Percentiles rank a stretch among this genome's conserved stretches.
phyloP scores from a whole-genome alignment of 352 stramenopile species.

The Globisporangium yorkense region DNA sequence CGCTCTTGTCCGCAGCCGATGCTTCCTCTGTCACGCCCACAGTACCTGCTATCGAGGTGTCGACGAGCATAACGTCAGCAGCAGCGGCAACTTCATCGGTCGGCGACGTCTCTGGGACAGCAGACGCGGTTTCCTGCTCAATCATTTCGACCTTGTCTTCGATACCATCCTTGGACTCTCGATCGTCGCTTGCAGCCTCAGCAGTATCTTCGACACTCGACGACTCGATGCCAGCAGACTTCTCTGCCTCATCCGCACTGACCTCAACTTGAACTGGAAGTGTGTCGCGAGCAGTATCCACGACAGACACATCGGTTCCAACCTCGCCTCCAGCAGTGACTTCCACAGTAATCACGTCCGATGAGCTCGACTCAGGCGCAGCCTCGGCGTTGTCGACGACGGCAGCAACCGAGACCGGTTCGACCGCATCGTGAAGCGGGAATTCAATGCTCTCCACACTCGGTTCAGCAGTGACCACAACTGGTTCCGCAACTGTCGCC shows the following conservation, averaged over 20 bases:
- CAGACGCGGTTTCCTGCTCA: neutral
- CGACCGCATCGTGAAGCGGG: neutral
- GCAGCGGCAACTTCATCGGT: neutral
- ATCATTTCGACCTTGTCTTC: neutral
- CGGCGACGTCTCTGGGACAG: neutral
- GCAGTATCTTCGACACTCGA: neutral
- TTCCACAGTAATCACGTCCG: slow-evolving; percentile 3
- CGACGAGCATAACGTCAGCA: no score
- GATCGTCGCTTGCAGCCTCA: neutral
- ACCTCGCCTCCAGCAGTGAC: slow-evolving; percentile 1
- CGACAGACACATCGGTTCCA: neutral
- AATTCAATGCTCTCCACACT: neutral
- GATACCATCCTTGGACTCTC: neutral
- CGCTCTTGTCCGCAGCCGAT: neutral
- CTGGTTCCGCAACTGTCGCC: neutral
- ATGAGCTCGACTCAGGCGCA: neutral
- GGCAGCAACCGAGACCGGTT: neutral
- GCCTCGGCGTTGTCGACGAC: neutral
- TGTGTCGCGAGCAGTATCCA: neutral
- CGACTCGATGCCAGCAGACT: no score
- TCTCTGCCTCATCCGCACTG: no score
- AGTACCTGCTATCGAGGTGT: no score
- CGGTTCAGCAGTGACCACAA: neutral
- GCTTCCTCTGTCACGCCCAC: neutral
- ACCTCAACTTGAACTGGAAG: no score